phyloP scores from a whole-genome alignment of 257 asterid species.

The Forsythia suspensa region DNA sequence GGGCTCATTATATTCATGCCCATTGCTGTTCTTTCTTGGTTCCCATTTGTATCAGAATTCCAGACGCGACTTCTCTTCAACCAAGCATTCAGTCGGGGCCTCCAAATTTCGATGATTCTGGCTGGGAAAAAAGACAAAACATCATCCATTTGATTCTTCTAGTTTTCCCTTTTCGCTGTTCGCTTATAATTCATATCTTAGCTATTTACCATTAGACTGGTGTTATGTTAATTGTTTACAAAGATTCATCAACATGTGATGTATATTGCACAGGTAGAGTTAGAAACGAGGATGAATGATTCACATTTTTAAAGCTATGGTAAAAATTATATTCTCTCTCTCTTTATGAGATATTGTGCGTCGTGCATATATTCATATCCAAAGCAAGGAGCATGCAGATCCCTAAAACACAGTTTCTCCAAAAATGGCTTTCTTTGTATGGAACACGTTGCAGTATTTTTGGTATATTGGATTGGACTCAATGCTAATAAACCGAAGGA shows the following conservation, averaged over 20 bases:
- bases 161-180: not conserved
- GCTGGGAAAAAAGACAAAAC: slow-evolving; percentile 75
- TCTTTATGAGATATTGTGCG: too few relatives aligned
- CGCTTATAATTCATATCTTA: not conserved
- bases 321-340: not conserved
- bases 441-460: not conserved
- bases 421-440: too few relatives aligned
- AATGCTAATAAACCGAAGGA: not conserved
- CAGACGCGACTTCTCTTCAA: slow-evolving; percentile 90
- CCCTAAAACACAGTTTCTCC: too few relatives aligned
- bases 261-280: not conserved
- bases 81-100: slow-evolving; percentile 98
- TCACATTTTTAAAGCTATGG: not conserved
- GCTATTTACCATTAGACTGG: not conserved
- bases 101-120: slow-evolving; percentile 91
- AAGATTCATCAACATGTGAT: not conserved
- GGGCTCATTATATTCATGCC: slow-evolving; percentile 85
- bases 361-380: too few relatives aligned
- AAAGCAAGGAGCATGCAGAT: too few relatives aligned
- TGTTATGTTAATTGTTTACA: not conserved
- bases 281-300: not conserved
- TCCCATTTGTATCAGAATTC: slow-evolving; percentile 90
- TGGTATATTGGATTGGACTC: not conserved
- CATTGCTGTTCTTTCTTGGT: slow-evolving; percentile 81
- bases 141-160: slow-evolving; percentile 26